A percentile compares a stretch with the other conserved stretches of the same genome.
Conservation (phyloP, 345 rosid genomes). For the Camelina laxa region DNA sequence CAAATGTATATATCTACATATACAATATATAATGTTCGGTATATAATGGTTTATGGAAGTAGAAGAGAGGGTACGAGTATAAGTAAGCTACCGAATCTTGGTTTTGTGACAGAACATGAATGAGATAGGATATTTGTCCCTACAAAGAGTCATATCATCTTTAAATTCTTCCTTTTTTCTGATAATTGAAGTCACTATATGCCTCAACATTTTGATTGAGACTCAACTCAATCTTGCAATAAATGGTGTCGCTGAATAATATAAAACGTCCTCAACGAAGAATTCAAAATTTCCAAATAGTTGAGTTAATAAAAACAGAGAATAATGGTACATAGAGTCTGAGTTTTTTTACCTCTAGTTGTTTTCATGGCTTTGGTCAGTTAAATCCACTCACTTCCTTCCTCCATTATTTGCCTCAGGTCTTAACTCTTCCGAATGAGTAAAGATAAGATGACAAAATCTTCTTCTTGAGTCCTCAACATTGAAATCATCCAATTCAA, state of each 20-base stretch:
- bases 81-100: constrained; percentile 32
- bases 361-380: constrained; percentile 14
- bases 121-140: constrained; percentile 38
- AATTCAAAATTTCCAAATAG: constrained; percentile 11
- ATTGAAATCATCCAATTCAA: constrained; percentile 5
- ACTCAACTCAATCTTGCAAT: constrained; percentile 39
- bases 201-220: constrained; percentile 36
- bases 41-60: constrained; percentile 6
- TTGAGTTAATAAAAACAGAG: constrained; percentile 2
- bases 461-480: not conserved
- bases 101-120: constrained; percentile 32
- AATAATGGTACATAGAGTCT: not conserved
- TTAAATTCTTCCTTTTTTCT: constrained; percentile 20
- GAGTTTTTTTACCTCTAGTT: constrained; percentile 1
- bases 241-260: constrained; percentile 38
- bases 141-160: constrained; percentile 41
- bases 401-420: too few relatives aligned
- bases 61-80: constrained; percentile 27
- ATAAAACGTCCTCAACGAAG: constrained; percentile 30
- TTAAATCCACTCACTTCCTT: constrained; percentile 6
- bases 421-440: not conserved
- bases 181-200: constrained; percentile 45
- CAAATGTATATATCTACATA: constrained; percentile 32
- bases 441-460: constrained; percentile 5
- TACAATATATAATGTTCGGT: not conserved